Conservation (phyloP, 2,329 filamentous ascomycete species). For the Ceratocystis ficicola region DNA sequence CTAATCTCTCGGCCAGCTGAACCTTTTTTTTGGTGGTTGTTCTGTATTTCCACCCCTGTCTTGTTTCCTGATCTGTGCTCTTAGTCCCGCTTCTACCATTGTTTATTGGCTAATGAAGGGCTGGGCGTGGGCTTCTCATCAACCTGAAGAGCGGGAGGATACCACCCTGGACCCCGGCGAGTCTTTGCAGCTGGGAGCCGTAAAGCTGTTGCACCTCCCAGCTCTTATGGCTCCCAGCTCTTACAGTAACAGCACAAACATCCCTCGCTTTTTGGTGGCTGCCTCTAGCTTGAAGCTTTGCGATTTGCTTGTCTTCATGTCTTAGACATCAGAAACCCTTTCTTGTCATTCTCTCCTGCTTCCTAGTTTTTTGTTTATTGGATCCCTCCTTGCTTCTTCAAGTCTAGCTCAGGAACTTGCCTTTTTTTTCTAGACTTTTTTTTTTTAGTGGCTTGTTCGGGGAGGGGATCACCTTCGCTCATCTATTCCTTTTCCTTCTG, state of each 20-base stretch:
- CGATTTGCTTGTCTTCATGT: background rate
- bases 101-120: background rate
- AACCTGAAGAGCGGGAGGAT: background rate
- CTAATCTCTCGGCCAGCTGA: background rate
- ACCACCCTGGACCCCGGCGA: background rate
- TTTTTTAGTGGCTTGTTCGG: constrained; percentile 8
- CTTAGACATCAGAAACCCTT: background rate
- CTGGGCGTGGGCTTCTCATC: background rate
- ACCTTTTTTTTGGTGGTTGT: background rate
- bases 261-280: background rate
- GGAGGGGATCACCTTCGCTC: background rate
- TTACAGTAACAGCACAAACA: too few relatives aligned
- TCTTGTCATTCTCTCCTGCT: background rate
- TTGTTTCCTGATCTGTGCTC: background rate
- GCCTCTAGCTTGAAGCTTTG: background rate
- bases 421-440: background rate
- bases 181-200: too few relatives aligned
- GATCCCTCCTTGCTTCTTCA: constrained; percentile 5
- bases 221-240: too few relatives aligned
- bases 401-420: constrained; percentile 8
- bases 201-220: too few relatives aligned
- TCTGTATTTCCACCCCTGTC: background rate
- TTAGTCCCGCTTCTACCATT: background rate
- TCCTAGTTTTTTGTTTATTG: background rate
- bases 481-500: constrained; percentile 9